These are phyloP conservation scores for Phytophthora agathidicida DNA, from an alignment of 352 stramenopile genomes.

Conservation along the genomic window DNA sequence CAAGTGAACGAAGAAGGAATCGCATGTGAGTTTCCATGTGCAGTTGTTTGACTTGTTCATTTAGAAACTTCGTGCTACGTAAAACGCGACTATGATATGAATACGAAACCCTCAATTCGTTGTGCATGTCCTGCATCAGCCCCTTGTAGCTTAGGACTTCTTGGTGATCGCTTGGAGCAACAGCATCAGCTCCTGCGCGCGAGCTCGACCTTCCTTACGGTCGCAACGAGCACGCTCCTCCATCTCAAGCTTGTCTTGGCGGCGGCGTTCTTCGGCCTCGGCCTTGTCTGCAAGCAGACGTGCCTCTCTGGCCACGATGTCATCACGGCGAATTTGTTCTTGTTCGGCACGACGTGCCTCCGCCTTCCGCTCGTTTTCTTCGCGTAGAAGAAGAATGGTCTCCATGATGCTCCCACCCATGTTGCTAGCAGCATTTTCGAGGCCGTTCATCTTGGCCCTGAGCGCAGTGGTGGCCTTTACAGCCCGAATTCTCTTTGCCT, in stretches of 20 bases:
- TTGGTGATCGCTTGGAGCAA: background rate
- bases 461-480: background rate
- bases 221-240: background rate
- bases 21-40: background rate
- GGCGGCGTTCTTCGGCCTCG: background rate
- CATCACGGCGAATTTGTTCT: background rate
- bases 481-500: background rate
- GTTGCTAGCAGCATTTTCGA: background rate
- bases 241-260: slow-evolving; percentile 3
- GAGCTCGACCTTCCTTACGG: background rate
- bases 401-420: background rate
- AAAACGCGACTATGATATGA: background rate
- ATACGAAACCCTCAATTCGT: background rate
- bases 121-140: background rate
- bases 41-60: background rate
- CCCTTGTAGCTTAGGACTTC: background rate
- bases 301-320: background rate
- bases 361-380: background rate
- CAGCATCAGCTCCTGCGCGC: background rate
- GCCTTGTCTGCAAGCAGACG: background rate
- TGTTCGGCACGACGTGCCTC: background rate
- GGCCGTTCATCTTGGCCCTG: background rate
- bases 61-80: background rate
- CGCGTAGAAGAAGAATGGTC: background rate
- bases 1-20: background rate